Conservation (phyloP, 306 rosid genomes). For the Begonia masoniana region DNA sequence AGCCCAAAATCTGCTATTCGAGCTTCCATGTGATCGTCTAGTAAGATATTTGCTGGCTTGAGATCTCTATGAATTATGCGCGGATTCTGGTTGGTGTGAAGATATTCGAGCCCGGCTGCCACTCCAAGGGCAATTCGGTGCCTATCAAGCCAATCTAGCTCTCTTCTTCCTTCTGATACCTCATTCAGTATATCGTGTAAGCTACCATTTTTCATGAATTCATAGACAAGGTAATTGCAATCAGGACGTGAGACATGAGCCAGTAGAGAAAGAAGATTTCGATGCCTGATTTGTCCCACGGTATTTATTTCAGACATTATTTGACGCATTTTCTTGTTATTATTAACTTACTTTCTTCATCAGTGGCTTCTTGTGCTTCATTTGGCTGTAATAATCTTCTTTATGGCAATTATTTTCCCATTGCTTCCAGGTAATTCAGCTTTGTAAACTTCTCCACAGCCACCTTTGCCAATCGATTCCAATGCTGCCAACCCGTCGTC, state of each 20-base stretch:
- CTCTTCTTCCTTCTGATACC: slow-evolving; percentile 22
- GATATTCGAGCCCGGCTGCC: slow-evolving; percentile 78
- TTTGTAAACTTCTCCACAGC: slow-evolving; percentile 73
- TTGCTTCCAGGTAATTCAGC: slow-evolving; percentile 58
- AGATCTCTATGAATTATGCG: slow-evolving; percentile 79
- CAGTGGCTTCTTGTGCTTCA: slow-evolving; percentile 40
- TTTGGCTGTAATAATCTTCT: slow-evolving; percentile 65
- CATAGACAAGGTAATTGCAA: slow-evolving; percentile 73
- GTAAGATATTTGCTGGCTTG: slow-evolving; percentile 66
- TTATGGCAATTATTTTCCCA: slow-evolving; percentile 65
- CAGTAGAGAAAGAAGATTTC: slow-evolving; percentile 66
- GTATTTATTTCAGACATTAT: slow-evolving; percentile 73
- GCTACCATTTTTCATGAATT: slow-evolving; percentile 91
- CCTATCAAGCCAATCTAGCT: slow-evolving; percentile 58
- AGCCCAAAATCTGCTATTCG: slow-evolving; percentile 92
- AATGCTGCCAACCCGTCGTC: slow-evolving; percentile 54
- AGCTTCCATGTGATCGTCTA: slow-evolving; percentile 88
- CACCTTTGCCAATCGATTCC: slow-evolving; percentile 58
- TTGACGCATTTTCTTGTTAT: slow-evolving; percentile 73
- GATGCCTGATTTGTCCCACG: slow-evolving; percentile 74
- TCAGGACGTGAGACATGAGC: slow-evolving; percentile 76
- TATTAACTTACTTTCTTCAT: slow-evolving; percentile 50
- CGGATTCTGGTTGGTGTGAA: slow-evolving; percentile 54
- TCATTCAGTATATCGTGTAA: slow-evolving; percentile 35
- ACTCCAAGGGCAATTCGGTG: slow-evolving; percentile 61